Evolutionary conservation across 2,329 filamentous ascomycete species (phyloP).

Genomic region (Lithohypha guttulata): DNA sequence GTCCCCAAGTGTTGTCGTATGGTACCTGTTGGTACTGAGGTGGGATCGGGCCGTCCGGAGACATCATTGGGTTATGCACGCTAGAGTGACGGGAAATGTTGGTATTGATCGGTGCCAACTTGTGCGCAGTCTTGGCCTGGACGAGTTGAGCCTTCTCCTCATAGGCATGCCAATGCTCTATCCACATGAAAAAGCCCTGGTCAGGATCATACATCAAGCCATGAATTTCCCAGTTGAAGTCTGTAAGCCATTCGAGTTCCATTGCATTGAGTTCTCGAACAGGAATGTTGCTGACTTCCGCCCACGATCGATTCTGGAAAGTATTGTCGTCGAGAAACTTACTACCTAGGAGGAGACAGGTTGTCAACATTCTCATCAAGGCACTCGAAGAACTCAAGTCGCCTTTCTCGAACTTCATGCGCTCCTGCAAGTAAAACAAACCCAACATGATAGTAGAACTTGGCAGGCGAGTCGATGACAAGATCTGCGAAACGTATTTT

Average conservation of each 20-base stretch:
- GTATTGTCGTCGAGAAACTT: constrained; percentile 97
- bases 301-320: constrained; percentile 95
- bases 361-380: constrained; percentile 78
- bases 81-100: constrained; percentile 45
- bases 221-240: constrained; percentile 75
- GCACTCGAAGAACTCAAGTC: constrained; percentile 54
- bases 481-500: constrained; percentile 83
- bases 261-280: constrained; percentile 74
- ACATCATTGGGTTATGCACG: constrained; percentile 38
- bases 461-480: constrained; percentile 79
- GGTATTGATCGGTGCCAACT: constrained; percentile 55
- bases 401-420: constrained; percentile 61
- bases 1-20: constrained; percentile 42
- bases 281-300: constrained; percentile 82
- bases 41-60: constrained; percentile 38
- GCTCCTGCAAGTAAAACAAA: constrained; percentile 76
- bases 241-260: constrained; percentile 77
- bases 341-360: constrained; percentile 75
- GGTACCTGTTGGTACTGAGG: constrained; percentile 39
- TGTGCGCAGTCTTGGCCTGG: constrained; percentile 35
- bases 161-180: constrained; percentile 56
- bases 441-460: constrained; percentile 85
- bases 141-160: constrained; percentile 40
- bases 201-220: constrained; percentile 70
- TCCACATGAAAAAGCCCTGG: constrained; percentile 55